Evolutionary conservation across 257 asterid genomes (phyloP), one percentile per base, ranked within the genome.

Genomic region (Jacaranda copaia): DNA sequence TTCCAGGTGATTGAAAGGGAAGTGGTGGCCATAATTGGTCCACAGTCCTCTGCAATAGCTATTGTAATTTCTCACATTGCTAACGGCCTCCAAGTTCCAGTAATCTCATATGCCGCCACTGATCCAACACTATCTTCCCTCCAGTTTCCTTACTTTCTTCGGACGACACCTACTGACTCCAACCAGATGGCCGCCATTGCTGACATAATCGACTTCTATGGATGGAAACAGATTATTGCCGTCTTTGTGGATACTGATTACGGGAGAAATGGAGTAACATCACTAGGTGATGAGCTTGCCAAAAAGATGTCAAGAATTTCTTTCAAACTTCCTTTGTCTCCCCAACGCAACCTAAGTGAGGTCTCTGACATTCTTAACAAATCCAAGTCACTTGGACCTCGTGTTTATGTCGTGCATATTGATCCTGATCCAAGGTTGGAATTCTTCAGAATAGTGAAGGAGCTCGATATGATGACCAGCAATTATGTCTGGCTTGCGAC

Each of bases 401-500:
- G 93, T 56, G 83, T 90, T 25, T 67, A 85, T 18, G 84, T 90
- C 53, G 91, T 90, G 32, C 96, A 90, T 64, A 87, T 88, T 65
- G 83, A 88, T 63, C 89, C 93, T 16, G 77, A 70, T 45, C 81
- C 81, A 6, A 81, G 81, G 60, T 72, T 87, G 72, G 81, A 45
- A 11, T 55, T 90, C 76, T 84, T 90, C 57, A 32, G 83, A 18
- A 75, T 74, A 46, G 91, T 83, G 1, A 74, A 75, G 65, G 32
- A 76, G 56, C 86, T 90, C 20, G 85, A 77, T 52, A 88, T 90
- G 96, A 77, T 83, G 70, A 81, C 74, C 2, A 80, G 10, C 5
- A 87, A 89, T 46, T 90, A 79, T 52, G 93, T 87, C 3, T 90
- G 96, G 96, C 63, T 90, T 73, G 77, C 96, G 40, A 85, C 93